These are phyloP conservation scores for Graphium sp. DNA, from an alignment of 2,329 filamentous ascomycete genomes.

Conservation along the genomic window DNA sequence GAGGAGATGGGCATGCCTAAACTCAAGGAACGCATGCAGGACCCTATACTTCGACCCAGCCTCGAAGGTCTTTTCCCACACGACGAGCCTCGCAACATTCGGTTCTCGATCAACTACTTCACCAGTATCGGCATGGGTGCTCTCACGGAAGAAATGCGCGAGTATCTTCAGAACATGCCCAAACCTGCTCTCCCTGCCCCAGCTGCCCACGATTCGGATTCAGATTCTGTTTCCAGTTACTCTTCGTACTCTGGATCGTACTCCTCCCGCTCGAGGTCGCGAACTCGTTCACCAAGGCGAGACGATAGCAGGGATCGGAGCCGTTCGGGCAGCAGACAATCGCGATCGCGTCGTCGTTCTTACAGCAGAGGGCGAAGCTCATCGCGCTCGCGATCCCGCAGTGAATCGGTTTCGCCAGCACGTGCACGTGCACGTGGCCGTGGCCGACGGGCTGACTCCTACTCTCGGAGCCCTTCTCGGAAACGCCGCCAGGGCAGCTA, in stretches of 20 bases:
- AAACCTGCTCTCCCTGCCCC: conserved; percentile 64
- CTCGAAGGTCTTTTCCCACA: conserved; percentile 79
- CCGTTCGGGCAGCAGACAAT: conserved; percentile 6
- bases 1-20: conserved; percentile 76
- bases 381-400: conserved; percentile 23
- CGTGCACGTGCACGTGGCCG: conserved; percentile 5
- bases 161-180: conserved; percentile 75
- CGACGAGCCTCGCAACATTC: conserved; percentile 76
- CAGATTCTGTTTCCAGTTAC: conserved; percentile 62
- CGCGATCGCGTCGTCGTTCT: conserved; percentile 14
- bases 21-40: conserved; percentile 58
- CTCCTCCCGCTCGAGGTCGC: conserved; percentile 27
- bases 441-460: conserved; percentile 4
- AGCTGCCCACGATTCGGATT: conserved; percentile 40
- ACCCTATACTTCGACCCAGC: conserved; percentile 61
- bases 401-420: conserved; percentile 10
- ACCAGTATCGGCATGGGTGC: conserved; percentile 93
- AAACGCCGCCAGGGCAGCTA: conserved; percentile 4
- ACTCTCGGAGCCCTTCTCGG: conserved; percentile 1
- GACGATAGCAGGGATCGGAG: conserved; percentile 4
- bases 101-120: conserved; percentile 99
- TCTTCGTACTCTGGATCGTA: conserved; percentile 54
- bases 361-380: conserved; percentile 13
- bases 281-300: conserved; percentile 7
- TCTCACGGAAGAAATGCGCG: conserved; percentile 89